Conservation (phyloP, 2,329 filamentous ascomycete genomes). For the Arthrobotrys sinensis region DNA sequence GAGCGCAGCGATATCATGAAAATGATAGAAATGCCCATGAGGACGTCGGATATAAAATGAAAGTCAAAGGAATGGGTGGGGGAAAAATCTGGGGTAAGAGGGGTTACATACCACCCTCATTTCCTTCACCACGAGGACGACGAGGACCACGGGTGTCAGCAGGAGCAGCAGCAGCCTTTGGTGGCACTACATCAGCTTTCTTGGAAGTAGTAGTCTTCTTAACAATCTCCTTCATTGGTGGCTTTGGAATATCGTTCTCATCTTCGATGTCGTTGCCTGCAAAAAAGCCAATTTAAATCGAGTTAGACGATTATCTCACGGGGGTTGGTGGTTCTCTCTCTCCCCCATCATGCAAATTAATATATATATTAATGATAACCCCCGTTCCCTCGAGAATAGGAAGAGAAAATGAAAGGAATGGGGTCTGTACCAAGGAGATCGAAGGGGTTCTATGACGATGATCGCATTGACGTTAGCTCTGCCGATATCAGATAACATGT, state of each 20-base stretch:
- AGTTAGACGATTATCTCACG: conserved; percentile 44
- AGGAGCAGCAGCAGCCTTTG: conserved; percentile 54
- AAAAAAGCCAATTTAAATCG: conserved; percentile 52
- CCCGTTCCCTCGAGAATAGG: neutral
- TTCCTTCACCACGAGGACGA: conserved; percentile 64
- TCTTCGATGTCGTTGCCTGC: conserved; percentile 79
- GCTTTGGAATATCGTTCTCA: conserved; percentile 79
- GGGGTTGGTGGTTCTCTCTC: neutral
- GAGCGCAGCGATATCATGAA: conserved; percentile 40
- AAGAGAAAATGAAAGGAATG: neutral
- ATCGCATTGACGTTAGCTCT: conserved; percentile 66
- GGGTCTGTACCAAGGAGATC: conserved; percentile 89
- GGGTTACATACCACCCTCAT: conserved; percentile 60
- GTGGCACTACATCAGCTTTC: conserved; percentile 82
- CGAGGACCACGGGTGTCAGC: conserved; percentile 58
- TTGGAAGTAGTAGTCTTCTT: conserved; percentile 82
- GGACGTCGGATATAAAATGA: conserved; percentile 11
- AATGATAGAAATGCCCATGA: neutral
- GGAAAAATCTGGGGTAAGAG: neutral
- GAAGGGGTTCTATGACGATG: conserved; percentile 84
- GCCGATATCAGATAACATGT: conserved; percentile 37
- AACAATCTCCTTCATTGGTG: conserved; percentile 89
- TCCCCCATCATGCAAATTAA: neutral
- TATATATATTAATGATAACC: neutral
- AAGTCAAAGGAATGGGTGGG: neutral